phyloP scores from a whole-genome alignment of 176 grass and related monocot genomes.

The Oryza officinalis region DNA sequence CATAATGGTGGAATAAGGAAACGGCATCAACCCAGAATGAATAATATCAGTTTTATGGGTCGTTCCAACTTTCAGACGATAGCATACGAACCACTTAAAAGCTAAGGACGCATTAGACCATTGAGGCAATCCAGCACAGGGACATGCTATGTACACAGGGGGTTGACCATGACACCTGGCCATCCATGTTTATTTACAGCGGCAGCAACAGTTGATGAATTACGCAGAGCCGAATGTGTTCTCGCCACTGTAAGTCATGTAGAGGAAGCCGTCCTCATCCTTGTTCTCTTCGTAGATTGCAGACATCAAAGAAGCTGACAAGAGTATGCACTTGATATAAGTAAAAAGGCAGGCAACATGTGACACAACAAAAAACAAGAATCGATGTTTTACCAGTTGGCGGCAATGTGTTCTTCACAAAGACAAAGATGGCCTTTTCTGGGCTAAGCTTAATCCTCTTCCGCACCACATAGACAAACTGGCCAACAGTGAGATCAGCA shows the following conservation, averaged over 20 bases:
- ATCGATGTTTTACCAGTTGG: conserved; percentile 54
- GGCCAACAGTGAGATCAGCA: conserved; percentile 77
- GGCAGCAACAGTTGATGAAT: neutral
- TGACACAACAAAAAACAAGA: neutral
- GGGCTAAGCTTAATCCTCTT: conserved; percentile 91
- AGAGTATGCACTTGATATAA: neutral
- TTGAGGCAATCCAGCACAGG: conserved; percentile 26
- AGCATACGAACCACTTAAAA: conserved; percentile 2
- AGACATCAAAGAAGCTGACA: conserved; percentile 83
- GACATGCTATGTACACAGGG: conserved; percentile 32
- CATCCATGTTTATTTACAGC: conserved; percentile 51
- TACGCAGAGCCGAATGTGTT: conserved; percentile 77
- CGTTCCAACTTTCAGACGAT: neutral
- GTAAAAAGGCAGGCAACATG: neutral
- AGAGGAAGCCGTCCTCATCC: conserved; percentile 92
- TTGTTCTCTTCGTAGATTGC: conserved; percentile 90
- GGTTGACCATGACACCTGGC: neutral
- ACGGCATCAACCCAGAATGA: neutral
- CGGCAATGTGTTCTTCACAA: conserved; percentile 81
- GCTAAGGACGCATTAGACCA: conserved; percentile 34
- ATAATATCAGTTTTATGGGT: neutral
- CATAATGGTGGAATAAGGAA: neutral
- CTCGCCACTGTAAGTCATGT: conserved; percentile 97
- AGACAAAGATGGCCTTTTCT: conserved; percentile 92
- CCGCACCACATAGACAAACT: conserved; percentile 86